Conservation (phyloP, 495 filamentous ascomycete genomes). For the Monascus purpureus region DNA sequence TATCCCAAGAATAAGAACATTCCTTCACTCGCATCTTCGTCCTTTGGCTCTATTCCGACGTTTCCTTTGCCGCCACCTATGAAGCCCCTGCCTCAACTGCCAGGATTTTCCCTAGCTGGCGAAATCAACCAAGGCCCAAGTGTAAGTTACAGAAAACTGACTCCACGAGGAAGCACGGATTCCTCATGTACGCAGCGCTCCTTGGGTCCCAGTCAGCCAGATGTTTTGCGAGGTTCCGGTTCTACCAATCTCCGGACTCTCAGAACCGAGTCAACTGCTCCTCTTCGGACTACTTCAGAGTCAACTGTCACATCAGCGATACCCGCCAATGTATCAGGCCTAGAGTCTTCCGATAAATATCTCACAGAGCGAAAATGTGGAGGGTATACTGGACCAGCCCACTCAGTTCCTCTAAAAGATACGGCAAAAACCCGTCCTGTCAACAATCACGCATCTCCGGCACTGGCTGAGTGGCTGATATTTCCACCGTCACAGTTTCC, state of each 20-base stretch:
- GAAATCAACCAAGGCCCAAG: constrained; percentile 3
- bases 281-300: no score
- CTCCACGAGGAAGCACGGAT: background rate
- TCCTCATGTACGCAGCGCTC: constrained; percentile 1
- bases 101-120: constrained; percentile 5
- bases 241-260: background rate
- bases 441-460: background rate
- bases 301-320: no score
- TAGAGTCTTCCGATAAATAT: no score
- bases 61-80: constrained; percentile 29
- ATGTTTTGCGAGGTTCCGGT: background rate
- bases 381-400: no score
- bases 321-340: no score
- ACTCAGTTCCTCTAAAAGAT: constrained; percentile 4
- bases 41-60: constrained; percentile 17
- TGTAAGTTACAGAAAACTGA: constrained; percentile 1
- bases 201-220: background rate
- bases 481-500: background rate
- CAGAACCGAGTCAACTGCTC: background rate
- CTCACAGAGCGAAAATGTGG: constrained; percentile 8
- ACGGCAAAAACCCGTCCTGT: no score
- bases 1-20: no score
- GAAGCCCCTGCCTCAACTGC: constrained; percentile 21
- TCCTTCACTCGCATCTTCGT: no score
- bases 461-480: background rate